Evolutionary conservation across 768 basidiomycete species (phyloP).

Genomic region (Omphalotus guepiniiformis): DNA sequence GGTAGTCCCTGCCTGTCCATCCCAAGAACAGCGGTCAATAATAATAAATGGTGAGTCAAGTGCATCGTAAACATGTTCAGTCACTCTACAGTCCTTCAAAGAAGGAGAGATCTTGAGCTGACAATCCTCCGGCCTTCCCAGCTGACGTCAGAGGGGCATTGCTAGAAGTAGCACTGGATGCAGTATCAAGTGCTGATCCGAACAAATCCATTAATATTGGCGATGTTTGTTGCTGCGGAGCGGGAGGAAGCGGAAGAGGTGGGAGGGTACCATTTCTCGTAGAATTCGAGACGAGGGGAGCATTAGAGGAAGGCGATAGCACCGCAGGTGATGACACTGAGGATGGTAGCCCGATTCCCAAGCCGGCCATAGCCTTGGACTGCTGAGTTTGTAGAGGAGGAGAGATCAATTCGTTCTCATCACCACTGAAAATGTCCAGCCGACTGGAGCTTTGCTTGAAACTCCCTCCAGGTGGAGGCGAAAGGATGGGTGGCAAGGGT

Average conservation of each 20-base stretch:
- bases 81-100: conserved; percentile 78
- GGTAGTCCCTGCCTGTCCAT: no score
- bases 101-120: conserved; percentile 83
- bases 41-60: no score
- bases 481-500: conserved; percentile 7
- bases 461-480: conserved; percentile 1
- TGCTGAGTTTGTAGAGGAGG: not conserved
- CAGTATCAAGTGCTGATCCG: not conserved
- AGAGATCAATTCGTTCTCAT: not conserved
- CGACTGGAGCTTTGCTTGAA: not conserved
- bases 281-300: not conserved
- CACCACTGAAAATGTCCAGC: not conserved
- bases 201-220: conserved; percentile 17
- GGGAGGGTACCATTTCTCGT: conserved; percentile 1
- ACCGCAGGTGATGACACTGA: not conserved
- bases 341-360: not conserved
- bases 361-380: not conserved
- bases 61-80: not conserved
- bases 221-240: not conserved
- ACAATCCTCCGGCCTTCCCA: conserved; percentile 45
- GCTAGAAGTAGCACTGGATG: not conserved
- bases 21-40: no score
- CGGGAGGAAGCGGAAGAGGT: not conserved
- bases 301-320: not conserved
- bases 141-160: not conserved